phyloP scores from a whole-genome alignment of 768 basidiomycete species.

The Lactifluus subvellereus region DNA sequence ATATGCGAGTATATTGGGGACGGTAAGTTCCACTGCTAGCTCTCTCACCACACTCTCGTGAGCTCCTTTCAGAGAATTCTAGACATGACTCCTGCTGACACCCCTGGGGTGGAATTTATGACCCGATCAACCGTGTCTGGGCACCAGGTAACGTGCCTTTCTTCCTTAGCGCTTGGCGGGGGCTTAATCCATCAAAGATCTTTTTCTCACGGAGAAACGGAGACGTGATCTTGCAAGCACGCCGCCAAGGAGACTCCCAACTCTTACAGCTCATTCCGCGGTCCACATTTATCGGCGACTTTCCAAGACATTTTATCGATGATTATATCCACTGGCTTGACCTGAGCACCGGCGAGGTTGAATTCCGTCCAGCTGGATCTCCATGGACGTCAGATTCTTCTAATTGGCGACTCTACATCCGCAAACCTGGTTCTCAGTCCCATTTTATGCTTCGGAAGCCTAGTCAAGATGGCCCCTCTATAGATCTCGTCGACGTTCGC shows the following conservation, averaged over 20 bases:
- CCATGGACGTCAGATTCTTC: slow-evolving; percentile 23
- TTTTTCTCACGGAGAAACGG: neutral
- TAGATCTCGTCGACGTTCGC: slow-evolving; percentile 3
- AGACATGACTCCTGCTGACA: neutral
- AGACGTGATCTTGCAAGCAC: slow-evolving; percentile 3
- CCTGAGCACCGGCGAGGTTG: slow-evolving; percentile 25
- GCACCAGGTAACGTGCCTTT: neutral
- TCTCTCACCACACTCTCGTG: neutral
- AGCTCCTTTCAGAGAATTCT: neutral
- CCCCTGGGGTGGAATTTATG: slow-evolving; percentile 1
- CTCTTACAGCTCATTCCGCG: too few relatives aligned
- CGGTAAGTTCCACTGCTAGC: neutral
- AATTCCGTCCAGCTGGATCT: slow-evolving; percentile 29
- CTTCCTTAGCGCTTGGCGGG: neutral
- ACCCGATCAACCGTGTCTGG: neutral
- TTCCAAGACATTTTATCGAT: too few relatives aligned
- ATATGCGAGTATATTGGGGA: neutral
- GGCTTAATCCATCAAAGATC: neutral
- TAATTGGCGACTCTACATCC: slow-evolving; percentile 30
- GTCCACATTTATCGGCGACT: too few relatives aligned
- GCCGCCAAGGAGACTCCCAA: neutral
- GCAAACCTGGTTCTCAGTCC: too few relatives aligned
- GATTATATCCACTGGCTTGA: neutral
- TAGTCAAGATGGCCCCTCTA: neutral
- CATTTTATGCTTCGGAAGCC: too few relatives aligned